Percentiles rank a stretch among this genome's conserved stretches.
Conservation (phyloP, 176 grass and related monocot genomes). For the Oryza nivara region DNA sequence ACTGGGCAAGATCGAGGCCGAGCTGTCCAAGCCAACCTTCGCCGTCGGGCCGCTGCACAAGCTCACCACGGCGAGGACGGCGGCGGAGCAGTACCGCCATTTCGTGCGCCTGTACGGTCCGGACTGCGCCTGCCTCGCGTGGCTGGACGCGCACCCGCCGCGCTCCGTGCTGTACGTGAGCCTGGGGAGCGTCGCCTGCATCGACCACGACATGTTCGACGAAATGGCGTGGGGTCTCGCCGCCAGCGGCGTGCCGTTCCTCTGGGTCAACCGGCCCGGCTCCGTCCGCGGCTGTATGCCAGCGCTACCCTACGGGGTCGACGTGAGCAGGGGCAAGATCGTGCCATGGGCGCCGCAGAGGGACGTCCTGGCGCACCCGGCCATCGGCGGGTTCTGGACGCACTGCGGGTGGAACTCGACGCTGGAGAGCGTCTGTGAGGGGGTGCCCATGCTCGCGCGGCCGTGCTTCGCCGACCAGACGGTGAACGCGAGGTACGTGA, state of each 20-base stretch:
- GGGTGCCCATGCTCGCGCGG: slow-evolving; percentile 46
- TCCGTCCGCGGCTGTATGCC: neutral
- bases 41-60: slow-evolving; percentile 33
- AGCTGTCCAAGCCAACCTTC: slow-evolving; percentile 11
- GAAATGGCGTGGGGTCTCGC: neutral
- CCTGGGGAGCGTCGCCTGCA: neutral
- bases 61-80: neutral
- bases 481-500: slow-evolving; percentile 48
- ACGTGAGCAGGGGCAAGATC: slow-evolving; percentile 4
- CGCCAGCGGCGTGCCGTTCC: neutral
- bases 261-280: slow-evolving; percentile 29
- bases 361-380: slow-evolving; percentile 36
- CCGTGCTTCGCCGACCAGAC: slow-evolving; percentile 45
- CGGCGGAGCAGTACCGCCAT: neutral
- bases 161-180: slow-evolving; percentile 13
- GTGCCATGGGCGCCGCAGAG: slow-evolving; percentile 48
- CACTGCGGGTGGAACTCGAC: slow-evolving; percentile 51
- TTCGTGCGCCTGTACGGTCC: neutral
- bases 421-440: slow-evolving; percentile 9
- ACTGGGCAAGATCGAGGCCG: neutral
- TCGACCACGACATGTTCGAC: neutral
- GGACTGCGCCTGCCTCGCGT: neutral
- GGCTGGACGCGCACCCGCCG: neutral
- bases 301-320: neutral
- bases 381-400: slow-evolving; percentile 36